phyloP scores from a whole-genome alignment of 768 basidiomycete species.

The Tylopilus felleus region DNA sequence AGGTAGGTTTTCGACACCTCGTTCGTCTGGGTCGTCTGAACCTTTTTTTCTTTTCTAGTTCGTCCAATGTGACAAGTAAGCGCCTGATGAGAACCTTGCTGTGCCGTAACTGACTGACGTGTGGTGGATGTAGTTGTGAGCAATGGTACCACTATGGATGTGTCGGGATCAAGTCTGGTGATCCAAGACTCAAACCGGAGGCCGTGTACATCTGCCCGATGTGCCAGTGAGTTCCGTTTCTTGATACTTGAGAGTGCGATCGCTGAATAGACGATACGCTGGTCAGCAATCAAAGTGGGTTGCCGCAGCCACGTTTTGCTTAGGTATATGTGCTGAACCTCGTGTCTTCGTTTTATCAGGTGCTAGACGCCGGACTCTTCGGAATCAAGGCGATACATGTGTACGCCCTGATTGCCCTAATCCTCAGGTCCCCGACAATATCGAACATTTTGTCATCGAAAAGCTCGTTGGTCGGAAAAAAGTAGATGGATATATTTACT shows the following conservation, averaged over 20 bases:
- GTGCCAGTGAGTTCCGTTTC: constrained; percentile 31
- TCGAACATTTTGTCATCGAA: constrained; percentile 25
- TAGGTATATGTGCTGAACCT: neutral
- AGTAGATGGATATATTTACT: constrained; percentile 8
- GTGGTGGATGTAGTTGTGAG: constrained; percentile 32
- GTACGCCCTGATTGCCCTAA: constrained; percentile 27
- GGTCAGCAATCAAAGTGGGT: constrained; percentile 14
- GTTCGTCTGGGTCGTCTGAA: neutral
- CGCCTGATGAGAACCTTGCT: neutral
- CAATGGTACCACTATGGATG: constrained; percentile 55
- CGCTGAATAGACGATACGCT: neutral
- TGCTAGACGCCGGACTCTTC: constrained; percentile 10
- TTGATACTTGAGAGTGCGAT: neutral
- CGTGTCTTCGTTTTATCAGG: constrained; percentile 4
- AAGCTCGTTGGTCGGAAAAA: constrained; percentile 28
- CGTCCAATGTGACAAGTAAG: constrained; percentile 36
- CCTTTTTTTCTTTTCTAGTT: constrained; percentile 17
- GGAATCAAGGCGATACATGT: constrained; percentile 14
- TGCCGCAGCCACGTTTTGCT: neutral
- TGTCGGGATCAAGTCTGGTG: constrained; percentile 37
- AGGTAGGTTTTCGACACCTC: constrained; percentile 12
- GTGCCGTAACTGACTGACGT: neutral
- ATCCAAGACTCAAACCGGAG: constrained; percentile 33
- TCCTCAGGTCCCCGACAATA: neutral
- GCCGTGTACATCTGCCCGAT: constrained; percentile 42